Percentiles rank a stretch among this genome's conserved stretches.
Evolutionary conservation across 2,329 filamentous ascomycete genomes (phyloP).

Genomic region (Biscogniauxia sp.): DNA sequence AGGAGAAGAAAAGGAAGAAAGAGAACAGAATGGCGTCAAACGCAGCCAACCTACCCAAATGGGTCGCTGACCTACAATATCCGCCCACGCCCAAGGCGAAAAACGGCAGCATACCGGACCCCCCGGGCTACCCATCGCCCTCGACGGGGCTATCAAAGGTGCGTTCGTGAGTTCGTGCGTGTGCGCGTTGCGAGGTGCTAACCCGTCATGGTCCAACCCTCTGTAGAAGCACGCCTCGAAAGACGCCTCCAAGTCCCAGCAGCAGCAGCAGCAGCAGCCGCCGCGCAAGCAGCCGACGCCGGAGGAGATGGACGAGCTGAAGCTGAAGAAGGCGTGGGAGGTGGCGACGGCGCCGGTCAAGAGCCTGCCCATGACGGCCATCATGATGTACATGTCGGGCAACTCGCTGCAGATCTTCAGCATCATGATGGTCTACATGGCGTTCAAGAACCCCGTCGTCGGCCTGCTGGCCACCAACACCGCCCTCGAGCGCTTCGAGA

Average conservation of each 20-base stretch:
- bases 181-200: background rate
- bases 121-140: slow-evolving; percentile 73
- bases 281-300: slow-evolving; percentile 66
- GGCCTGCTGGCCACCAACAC: slow-evolving; percentile 79
- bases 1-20: background rate
- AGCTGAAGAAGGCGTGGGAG: slow-evolving; percentile 99
- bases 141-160: slow-evolving; percentile 56
- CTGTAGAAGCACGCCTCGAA: slow-evolving; percentile 50
- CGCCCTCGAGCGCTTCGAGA: slow-evolving; percentile 90
- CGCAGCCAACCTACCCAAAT: slow-evolving; percentile 60
- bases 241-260: slow-evolving; percentile 38
- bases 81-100: slow-evolving; percentile 67
- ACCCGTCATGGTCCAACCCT: slow-evolving; percentile 1
- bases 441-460: slow-evolving; percentile 93
- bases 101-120: slow-evolving; percentile 70
- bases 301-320: slow-evolving; percentile 90
- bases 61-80: slow-evolving; percentile 77
- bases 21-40: slow-evolving; percentile 19
- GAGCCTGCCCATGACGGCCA: slow-evolving; percentile 93
- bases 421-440: slow-evolving; percentile 99
- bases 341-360: slow-evolving; percentile 91
- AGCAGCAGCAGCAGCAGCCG: slow-evolving; percentile 16
- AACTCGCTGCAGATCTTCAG: slow-evolving; percentile 98
- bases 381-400: slow-evolving; percentile 99
- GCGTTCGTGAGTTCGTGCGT: slow-evolving; percentile 14